Evolutionary conservation across 176 grass and related monocot genomes (phyloP).

Genomic region (Triticum timopheevii): DNA sequence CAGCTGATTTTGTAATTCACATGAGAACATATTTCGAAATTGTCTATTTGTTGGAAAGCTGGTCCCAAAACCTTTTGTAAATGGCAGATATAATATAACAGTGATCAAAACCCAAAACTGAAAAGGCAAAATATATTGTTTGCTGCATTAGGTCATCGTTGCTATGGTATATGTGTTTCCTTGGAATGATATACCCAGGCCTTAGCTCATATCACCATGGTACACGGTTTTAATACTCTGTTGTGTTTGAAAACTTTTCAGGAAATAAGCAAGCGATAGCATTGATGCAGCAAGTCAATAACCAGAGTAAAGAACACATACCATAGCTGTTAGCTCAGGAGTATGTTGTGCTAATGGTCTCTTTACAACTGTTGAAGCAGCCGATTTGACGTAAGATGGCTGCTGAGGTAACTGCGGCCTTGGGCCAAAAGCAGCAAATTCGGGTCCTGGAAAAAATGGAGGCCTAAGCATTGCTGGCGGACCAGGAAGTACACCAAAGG

Average conservation of each 20-base stretch:
- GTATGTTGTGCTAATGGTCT: constrained; percentile 97
- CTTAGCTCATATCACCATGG: not conserved
- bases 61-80: not conserved
- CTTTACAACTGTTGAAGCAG: constrained; percentile 94
- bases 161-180: not conserved
- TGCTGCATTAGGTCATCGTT: not conserved
- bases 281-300: not conserved
- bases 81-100: not conserved
- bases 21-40: constrained; percentile 10
- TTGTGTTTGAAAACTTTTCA: constrained; percentile 1
- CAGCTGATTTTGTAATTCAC: not conserved
- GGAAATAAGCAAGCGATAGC: constrained; percentile 4
- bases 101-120: not conserved
- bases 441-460: constrained; percentile 52
- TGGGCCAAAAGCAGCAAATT: constrained; percentile 57
- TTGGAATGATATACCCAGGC: not conserved
- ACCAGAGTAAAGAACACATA: constrained; percentile 38
- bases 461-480: constrained; percentile 59
- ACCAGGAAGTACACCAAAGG: constrained; percentile 71
- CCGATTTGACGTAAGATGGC: constrained; percentile 96
- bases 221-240: not conserved
- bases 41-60: not conserved
- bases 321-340: constrained; percentile 94
- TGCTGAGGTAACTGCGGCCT: constrained; percentile 71
- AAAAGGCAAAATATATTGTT: not conserved